These are phyloP conservation scores for Heterobasidion parviporum DNA, from an alignment of 1,284 basidiomycete species.

Conservation along the genomic window DNA sequence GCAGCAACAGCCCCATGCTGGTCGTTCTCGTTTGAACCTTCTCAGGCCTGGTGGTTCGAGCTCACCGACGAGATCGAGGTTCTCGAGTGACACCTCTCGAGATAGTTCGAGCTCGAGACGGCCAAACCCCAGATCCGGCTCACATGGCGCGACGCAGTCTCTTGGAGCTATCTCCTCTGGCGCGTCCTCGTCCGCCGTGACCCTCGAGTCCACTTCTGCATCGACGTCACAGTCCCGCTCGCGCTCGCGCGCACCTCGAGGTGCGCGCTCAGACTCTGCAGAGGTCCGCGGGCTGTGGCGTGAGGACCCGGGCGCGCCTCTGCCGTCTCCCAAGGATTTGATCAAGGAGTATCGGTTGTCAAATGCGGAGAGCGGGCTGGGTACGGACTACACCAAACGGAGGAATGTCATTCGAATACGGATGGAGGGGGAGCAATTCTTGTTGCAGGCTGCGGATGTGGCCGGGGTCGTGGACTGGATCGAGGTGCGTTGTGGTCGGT, in stretches of 20 bases:
- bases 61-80: not conserved
- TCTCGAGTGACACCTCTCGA: not conserved
- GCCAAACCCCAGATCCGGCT: not conserved
- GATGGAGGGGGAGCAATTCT: constrained; percentile 93
- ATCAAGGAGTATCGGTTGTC: constrained; percentile 76
- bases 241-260: not conserved
- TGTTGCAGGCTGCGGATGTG: constrained; percentile 86
- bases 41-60: not conserved
- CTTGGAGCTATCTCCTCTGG: not conserved
- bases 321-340: constrained; percentile 39
- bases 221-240: not conserved
- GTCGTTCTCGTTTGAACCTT: not conserved
- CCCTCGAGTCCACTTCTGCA: not conserved
- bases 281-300: constrained; percentile 5
- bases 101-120: constrained; percentile 1
- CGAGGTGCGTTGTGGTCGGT: constrained; percentile 49
- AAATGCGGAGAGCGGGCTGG: constrained; percentile 86
- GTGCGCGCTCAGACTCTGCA: constrained; percentile 1
- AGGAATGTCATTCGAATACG: constrained; percentile 93
- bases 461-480: constrained; percentile 92
- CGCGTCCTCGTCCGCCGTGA: not conserved
- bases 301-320: constrained; percentile 20
- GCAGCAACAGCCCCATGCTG: not conserved
- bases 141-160: not conserved
- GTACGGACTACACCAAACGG: constrained; percentile 92